A percentile compares a stretch with the other conserved stretches of the same genome.
Evolutionary conservation across 2,329 filamentous ascomycete genomes (phyloP).

Genomic region (Bretziella fagacearum): DNA sequence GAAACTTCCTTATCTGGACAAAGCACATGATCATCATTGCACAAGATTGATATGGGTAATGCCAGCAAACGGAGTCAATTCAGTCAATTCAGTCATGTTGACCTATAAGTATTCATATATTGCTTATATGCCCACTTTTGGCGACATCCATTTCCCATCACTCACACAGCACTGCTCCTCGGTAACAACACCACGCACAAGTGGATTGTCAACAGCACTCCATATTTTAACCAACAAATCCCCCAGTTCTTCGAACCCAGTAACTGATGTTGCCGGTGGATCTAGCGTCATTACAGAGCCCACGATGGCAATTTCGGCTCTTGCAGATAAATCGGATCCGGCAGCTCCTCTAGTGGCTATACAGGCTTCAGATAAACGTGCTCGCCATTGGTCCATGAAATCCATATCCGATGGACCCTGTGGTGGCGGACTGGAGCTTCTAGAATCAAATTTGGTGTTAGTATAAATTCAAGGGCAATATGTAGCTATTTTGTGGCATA

Average conservation of each 20-base stretch:
- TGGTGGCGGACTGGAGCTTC: too few species aligned
- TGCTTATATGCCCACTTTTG: not conserved
- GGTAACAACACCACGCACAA: conserved; percentile 9
- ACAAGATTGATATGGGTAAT: too few species aligned
- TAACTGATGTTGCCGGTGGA: too few species aligned
- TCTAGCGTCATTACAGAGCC: conserved; percentile 7
- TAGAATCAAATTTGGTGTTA: too few species aligned
- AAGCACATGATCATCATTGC: too few species aligned
- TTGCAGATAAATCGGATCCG: not conserved
- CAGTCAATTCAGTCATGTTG: not conserved
- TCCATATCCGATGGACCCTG: too few species aligned
- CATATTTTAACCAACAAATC: conserved; percentile 6
- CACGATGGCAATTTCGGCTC: conserved; percentile 9
- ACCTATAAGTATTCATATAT: not conserved
- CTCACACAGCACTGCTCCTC: conserved; percentile 5
- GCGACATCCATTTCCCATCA: too few species aligned
- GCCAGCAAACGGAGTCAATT: too few species aligned
- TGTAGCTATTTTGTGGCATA: too few species aligned
- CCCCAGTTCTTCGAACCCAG: not conserved
- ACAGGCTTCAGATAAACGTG: not conserved
- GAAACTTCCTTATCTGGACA: too few species aligned
- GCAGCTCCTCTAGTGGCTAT: not conserved
- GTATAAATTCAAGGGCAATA: too few species aligned
- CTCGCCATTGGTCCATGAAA: not conserved
- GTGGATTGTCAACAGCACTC: conserved; percentile 10